Evolutionary conservation across 2,329 filamentous ascomycete genomes (phyloP).

Genomic region (Apiospora pterosperma): DNA sequence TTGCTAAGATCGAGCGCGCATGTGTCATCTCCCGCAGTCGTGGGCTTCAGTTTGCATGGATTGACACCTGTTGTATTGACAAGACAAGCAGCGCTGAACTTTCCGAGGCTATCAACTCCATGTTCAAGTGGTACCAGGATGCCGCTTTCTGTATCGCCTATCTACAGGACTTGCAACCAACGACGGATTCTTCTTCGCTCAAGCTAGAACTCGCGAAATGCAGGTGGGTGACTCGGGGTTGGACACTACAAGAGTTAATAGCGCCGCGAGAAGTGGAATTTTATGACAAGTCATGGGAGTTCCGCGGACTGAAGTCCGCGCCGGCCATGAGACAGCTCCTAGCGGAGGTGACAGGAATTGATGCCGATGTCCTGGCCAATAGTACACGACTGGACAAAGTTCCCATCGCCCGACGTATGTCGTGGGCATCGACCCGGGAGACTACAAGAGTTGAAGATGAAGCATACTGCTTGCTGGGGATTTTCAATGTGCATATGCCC

Average conservation of each 20-base stretch:
- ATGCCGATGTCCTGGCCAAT: not conserved
- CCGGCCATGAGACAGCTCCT: not conserved
- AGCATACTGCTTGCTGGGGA: conserved; percentile 29
- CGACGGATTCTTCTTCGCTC: not conserved
- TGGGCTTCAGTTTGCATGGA: not conserved
- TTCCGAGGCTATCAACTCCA: conserved; percentile 6
- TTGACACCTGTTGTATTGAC: conserved; percentile 3
- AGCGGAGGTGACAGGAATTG: not conserved
- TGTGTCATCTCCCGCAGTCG: not conserved
- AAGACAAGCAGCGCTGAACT: conserved; percentile 4
- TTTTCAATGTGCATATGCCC: conserved; percentile 29
- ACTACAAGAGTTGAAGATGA: conserved; percentile 24
- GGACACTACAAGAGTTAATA: conserved; percentile 8
- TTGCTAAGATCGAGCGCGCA: not conserved
- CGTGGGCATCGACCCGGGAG: conserved; percentile 24
- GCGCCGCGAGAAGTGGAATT: conserved; percentile 3
- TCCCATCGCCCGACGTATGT: conserved; percentile 2
- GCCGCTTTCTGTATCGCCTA: conserved; percentile 1
- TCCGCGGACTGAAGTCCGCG: not conserved
- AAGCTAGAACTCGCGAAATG: not conserved
- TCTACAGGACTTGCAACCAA: not conserved
- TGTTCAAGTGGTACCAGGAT: conserved; percentile 3
- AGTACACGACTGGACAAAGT: not conserved
- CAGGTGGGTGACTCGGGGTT: conserved; percentile 6
- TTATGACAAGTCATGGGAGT: not conserved